A percentile compares a stretch with the other conserved stretches of the same genome.
Evolutionary conservation across 2,329 filamentous ascomycete genomes (phyloP).

Genomic region (Amylocarpus encephaloides): DNA sequence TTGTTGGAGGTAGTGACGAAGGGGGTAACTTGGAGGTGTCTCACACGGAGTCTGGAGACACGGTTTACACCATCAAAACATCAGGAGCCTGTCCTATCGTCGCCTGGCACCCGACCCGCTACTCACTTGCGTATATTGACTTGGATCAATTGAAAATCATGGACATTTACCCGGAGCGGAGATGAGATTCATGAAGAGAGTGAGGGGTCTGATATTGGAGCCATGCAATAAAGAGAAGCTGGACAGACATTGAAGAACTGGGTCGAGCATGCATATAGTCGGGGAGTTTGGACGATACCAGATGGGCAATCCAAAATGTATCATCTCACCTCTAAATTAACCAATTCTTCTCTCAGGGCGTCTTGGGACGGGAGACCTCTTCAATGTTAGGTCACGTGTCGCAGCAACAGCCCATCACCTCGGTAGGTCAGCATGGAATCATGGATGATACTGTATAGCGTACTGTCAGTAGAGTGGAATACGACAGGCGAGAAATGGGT

Average conservation of each 20-base stretch:
- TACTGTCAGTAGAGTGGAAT: too few species aligned
- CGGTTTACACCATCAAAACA: conserved; percentile 66
- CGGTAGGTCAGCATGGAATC: too few species aligned
- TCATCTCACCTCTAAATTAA: too few species aligned
- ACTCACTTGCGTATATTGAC: conserved; percentile 69
- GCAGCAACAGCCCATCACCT: too few species aligned
- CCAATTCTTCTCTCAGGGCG: too few species aligned
- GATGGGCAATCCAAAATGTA: too few species aligned
- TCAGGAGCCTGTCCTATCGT: conserved; percentile 58
- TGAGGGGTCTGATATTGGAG: not conserved
- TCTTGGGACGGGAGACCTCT: too few species aligned
- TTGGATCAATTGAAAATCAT: conserved; percentile 58
- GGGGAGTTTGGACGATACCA: too few species aligned
- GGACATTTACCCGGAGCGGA: conserved; percentile 29
- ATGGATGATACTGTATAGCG: too few species aligned
- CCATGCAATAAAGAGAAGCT: not conserved
- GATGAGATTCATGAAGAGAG: conserved; percentile 10
- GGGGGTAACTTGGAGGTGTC: conserved; percentile 61
- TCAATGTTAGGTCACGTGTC: too few species aligned
- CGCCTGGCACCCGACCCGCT: conserved; percentile 69
- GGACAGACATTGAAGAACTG: too few species aligned
- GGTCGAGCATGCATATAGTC: too few species aligned
- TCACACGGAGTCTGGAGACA: conserved; percentile 68
- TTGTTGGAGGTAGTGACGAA: conserved; percentile 70
- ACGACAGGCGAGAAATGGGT: not conserved